Conservation (phyloP, 495 filamentous ascomycete genomes). For the Chlorociboria aeruginascens region DNA sequence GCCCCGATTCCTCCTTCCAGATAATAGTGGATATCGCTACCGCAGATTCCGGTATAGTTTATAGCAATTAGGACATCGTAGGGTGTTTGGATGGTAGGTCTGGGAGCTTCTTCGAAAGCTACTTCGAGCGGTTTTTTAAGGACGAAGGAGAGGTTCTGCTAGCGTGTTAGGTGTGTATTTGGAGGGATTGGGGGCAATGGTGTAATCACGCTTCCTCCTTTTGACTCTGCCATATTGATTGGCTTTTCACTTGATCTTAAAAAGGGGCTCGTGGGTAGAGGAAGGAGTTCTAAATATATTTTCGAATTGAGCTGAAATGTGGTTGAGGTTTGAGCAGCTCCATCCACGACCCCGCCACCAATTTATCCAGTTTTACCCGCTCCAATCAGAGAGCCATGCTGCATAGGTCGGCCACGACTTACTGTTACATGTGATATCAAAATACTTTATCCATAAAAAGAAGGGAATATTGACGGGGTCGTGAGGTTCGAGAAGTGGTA, state of each 20-base stretch:
- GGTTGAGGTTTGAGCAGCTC: neutral
- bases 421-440: no score
- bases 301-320: neutral
- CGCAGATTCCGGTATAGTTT: slow-evolving; percentile 84
- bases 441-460: no score
- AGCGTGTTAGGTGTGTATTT: neutral
- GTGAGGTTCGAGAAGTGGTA: no score
- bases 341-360: neutral
- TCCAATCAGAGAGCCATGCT: neutral
- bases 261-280: neutral
- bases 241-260: neutral
- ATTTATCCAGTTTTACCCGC: slow-evolving; percentile 1
- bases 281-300: neutral
- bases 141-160: slow-evolving; percentile 79
- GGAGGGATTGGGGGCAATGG: neutral
- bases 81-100: slow-evolving; percentile 51
- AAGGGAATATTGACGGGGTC: no score
- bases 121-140: slow-evolving; percentile 63
- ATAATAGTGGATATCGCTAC: slow-evolving; percentile 90
- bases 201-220: neutral
- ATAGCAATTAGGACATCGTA: slow-evolving; percentile 74
- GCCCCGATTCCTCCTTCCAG: slow-evolving; percentile 68
- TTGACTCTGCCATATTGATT: slow-evolving; percentile 1
- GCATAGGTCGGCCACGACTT: no score
- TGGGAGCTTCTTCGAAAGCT: slow-evolving; percentile 60